A percentile compares a stretch with the other conserved stretches of the same genome.
phyloP scores from a whole-genome alignment of 345 rosid species.

The Erysimum cheiranthoides region DNA sequence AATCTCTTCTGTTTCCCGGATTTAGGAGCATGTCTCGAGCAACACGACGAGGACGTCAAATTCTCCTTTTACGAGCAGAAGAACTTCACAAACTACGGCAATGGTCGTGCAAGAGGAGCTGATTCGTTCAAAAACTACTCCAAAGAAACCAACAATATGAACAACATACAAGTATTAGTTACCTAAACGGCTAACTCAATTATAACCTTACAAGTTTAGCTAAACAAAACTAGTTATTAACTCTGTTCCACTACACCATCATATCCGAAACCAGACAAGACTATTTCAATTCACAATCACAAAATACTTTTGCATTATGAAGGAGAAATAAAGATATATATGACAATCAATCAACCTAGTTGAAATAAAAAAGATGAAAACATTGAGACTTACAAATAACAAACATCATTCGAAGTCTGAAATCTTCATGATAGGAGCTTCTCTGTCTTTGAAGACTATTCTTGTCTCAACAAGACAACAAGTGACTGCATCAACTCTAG shows the following conservation, averaged over 20 bases:
- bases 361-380: too few species aligned
- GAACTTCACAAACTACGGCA: slow-evolving; percentile 87
- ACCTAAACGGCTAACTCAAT: background rate
- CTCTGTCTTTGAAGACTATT: too few species aligned
- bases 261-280: background rate
- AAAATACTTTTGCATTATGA: background rate
- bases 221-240: background rate
- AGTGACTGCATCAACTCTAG: too few species aligned
- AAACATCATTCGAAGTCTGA: too few species aligned
- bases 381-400: too few species aligned
- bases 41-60: slow-evolving; percentile 55
- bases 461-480: too few species aligned
- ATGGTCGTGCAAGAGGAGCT: slow-evolving; percentile 51
- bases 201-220: background rate
- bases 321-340: background rate
- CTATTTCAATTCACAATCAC: background rate
- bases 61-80: slow-evolving; percentile 60
- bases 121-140: slow-evolving; percentile 68
- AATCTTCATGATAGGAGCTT: too few species aligned
- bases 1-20: slow-evolving; percentile 85
- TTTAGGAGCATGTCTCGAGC: slow-evolving; percentile 50
- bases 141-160: background rate
- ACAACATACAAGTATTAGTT: too few species aligned
- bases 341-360: too few species aligned
- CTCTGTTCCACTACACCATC: background rate